Evolutionary conservation across 2,329 filamentous ascomycete species (phyloP).

Genomic region (Clarireedia paspali): DNA sequence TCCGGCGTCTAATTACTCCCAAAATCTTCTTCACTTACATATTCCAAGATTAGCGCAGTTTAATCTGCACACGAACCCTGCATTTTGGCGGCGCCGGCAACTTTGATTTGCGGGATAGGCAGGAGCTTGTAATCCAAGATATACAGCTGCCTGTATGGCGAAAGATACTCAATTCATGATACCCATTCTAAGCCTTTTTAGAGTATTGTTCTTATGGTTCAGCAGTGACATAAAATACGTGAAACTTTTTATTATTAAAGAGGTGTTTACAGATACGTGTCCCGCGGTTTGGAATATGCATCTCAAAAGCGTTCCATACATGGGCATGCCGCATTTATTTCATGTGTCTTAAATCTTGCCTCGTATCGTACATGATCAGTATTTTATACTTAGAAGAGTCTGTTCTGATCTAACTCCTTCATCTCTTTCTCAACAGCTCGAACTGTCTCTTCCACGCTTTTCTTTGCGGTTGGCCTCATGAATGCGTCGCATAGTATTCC

Average conservation of each 20-base stretch:
- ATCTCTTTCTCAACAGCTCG: constrained; percentile 1
- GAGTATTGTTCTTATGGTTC: neutral
- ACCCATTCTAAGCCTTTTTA: neutral
- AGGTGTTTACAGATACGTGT: neutral
- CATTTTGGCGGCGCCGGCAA: constrained; percentile 3
- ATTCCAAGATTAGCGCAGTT: constrained; percentile 6
- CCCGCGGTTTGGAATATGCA: neutral
- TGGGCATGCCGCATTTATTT: neutral
- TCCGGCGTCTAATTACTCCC: neutral
- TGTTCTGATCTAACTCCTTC: neutral
- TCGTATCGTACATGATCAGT: neutral
- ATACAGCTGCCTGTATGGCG: constrained; percentile 3
- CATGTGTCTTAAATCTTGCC: too few species aligned
- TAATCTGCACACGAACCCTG: constrained; percentile 2
- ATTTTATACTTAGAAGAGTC: constrained; percentile 4
- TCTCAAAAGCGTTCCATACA: too few species aligned
- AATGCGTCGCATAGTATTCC: constrained; percentile 69
- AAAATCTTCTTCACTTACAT: neutral
- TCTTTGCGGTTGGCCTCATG: constrained; percentile 31
- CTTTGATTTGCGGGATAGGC: neutral
- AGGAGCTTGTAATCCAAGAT: constrained; percentile 1
- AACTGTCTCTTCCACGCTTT: neutral
- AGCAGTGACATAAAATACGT: neutral
- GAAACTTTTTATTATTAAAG: neutral
- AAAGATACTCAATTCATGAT: constrained; percentile 10